Percentiles rank a stretch among this genome's conserved stretches.
Evolutionary conservation across 2,329 filamentous ascomycete genomes (phyloP).

Genomic region (Pseudonectria buxi): DNA sequence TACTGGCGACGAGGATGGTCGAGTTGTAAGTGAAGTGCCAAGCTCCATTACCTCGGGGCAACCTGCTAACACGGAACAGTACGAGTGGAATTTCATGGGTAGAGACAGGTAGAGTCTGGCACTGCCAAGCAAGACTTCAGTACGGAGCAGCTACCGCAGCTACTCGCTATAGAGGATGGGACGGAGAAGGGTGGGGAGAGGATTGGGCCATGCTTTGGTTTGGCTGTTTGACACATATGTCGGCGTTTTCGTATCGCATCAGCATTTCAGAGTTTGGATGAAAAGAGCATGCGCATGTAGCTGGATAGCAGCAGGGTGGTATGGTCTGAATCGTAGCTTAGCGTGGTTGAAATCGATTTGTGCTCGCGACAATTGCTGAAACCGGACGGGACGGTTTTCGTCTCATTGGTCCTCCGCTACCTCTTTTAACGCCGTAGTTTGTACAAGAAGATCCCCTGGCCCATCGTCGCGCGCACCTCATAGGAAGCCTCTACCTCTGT

Average conservation of each 20-base stretch:
- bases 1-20: constrained; percentile 87
- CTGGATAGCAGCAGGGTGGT: constrained; percentile 6
- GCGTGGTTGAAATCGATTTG: constrained; percentile 17
- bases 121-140: constrained; percentile 11
- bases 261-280: constrained; percentile 14
- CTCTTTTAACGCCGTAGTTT: constrained; percentile 20
- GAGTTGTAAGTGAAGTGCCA: constrained; percentile 57
- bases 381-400: constrained; percentile 12
- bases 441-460: constrained; percentile 16
- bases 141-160: constrained; percentile 11
- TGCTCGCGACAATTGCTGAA: constrained; percentile 20
- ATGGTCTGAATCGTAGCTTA: constrained; percentile 8
- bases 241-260: constrained; percentile 8
- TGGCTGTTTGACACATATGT: constrained; percentile 10
- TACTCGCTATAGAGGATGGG: constrained; percentile 6
- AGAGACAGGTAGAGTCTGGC: constrained; percentile 45
- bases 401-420: constrained; percentile 13
- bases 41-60: background rate
- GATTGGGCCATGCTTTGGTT: constrained; percentile 1
- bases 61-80: constrained; percentile 33
- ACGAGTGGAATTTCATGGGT: constrained; percentile 57
- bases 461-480: constrained; percentile 3
- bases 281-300: constrained; percentile 9
- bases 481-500: constrained; percentile 4
- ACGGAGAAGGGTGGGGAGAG: constrained; percentile 1